Evolutionary conservation across 106 monocot genomes (phyloP).

Genomic region (Dendrobium nobile): DNA sequence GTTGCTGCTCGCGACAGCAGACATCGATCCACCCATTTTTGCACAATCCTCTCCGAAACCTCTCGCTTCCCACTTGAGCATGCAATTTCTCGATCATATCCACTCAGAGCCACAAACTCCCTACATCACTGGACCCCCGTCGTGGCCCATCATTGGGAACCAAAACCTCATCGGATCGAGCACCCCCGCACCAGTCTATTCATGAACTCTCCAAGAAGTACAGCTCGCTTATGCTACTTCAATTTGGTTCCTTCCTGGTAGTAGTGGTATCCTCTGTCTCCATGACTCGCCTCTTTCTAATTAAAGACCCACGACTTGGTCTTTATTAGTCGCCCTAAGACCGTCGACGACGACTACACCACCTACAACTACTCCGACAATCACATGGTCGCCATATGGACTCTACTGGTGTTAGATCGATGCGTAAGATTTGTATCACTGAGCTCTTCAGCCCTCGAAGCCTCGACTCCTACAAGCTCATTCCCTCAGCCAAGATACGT

Average conservation of each 20-base stretch:
- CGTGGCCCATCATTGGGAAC: slow-evolving; percentile 62
- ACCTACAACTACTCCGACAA: slow-evolving; percentile 30
- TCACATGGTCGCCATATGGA: slow-evolving; percentile 36
- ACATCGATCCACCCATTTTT: too few relatives aligned
- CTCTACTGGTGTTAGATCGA: slow-evolving; percentile 41
- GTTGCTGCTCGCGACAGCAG: too few relatives aligned
- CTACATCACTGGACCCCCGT: slow-evolving; percentile 44
- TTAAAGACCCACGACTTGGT: slow-evolving; percentile 41
- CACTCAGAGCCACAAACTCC: background rate
- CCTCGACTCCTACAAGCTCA: slow-evolving; percentile 26
- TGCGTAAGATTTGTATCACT: slow-evolving; percentile 28
- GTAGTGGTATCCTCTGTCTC: slow-evolving; percentile 42
- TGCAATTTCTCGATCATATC: too few relatives aligned
- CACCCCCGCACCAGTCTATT: slow-evolving; percentile 53
- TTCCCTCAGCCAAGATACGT: slow-evolving; percentile 31
- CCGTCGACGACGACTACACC: slow-evolving; percentile 40
- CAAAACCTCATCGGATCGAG: slow-evolving; percentile 34
- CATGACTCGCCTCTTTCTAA: slow-evolving; percentile 35
- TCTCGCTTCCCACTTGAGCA: too few relatives aligned
- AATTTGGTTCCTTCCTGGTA: slow-evolving; percentile 39
- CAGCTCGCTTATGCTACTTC: slow-evolving; percentile 38
- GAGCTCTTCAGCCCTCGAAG: slow-evolving; percentile 36
- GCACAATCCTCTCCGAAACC: too few relatives aligned
- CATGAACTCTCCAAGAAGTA: slow-evolving; percentile 35
- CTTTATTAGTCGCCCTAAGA: slow-evolving; percentile 40